phyloP scores from a whole-genome alignment of 352 stramenopile genomes.

The Phytophthora aleatoria region DNA sequence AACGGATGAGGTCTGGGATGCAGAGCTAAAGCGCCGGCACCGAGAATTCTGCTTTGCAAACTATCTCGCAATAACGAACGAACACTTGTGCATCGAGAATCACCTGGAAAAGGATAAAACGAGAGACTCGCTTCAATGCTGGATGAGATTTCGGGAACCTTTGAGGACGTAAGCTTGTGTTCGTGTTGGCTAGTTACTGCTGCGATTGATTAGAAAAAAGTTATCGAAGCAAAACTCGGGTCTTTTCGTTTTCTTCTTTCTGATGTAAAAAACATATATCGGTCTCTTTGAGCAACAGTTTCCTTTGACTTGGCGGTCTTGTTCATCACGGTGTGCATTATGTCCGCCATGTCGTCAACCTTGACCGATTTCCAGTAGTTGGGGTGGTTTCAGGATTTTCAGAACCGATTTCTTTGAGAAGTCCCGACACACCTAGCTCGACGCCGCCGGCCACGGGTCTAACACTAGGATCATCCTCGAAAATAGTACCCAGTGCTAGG shows the following conservation, averaged over 20 bases:
- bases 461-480: slow-evolving; percentile 7
- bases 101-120: too few species aligned
- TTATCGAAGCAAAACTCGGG: background rate
- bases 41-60: too few species aligned
- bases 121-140: too few species aligned
- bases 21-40: background rate
- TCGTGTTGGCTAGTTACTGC: too few species aligned
- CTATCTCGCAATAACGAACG: too few species aligned
- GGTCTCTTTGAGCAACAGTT: background rate
- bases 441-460: background rate
- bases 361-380: too few species aligned
- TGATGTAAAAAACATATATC: background rate
- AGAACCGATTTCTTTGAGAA: background rate
- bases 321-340: background rate
- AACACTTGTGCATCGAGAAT: too few species aligned
- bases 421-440: background rate
- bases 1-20: background rate
- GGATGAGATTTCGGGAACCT: too few species aligned
- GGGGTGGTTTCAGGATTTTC: too few species aligned
- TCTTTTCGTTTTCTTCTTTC: slow-evolving; percentile 1
- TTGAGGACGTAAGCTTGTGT: too few species aligned
- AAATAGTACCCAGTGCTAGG: background rate
- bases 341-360: background rate
- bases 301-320: background rate
- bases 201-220: too few species aligned